These are phyloP conservation scores for Tephrocybe sp. DNA, from an alignment of 768 basidiomycete species.

Conservation along the genomic window DNA sequence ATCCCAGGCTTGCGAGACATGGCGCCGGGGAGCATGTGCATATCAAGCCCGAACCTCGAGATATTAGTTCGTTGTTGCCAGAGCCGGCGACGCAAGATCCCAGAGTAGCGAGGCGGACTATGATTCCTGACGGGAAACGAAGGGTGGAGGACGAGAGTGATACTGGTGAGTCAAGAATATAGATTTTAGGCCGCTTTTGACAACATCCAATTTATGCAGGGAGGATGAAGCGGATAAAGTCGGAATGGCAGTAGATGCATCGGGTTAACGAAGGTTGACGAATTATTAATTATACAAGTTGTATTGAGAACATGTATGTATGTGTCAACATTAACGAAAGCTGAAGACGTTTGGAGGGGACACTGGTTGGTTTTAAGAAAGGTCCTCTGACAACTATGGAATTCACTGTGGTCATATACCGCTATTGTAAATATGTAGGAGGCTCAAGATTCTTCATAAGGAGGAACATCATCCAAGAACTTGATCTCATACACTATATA, in stretches of 20 bases:
- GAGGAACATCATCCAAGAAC: too few species aligned
- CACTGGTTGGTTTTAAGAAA: too few species aligned
- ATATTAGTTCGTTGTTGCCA: not conserved
- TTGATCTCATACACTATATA: conserved; percentile 5
- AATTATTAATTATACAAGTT: too few species aligned
- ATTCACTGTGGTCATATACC: too few species aligned
- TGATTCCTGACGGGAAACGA: not conserved
- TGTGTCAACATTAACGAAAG: too few species aligned
- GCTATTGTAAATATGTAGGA: too few species aligned
- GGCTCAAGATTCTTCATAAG: too few species aligned
- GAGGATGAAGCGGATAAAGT: not conserved
- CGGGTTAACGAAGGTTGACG: too few species aligned
- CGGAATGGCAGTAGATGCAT: too few species aligned
- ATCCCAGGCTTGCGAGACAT: conserved; percentile 3
- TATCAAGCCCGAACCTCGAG: conserved; percentile 7
- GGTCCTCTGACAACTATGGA: too few species aligned
- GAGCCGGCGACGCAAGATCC: not conserved
- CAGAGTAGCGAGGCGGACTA: not conserved
- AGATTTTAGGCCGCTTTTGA: not conserved
- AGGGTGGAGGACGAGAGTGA: not conserved
- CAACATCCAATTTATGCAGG: not conserved
- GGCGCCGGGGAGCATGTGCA: not conserved
- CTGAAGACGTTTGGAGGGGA: too few species aligned
- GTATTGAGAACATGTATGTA: too few species aligned
- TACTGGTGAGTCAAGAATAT: not conserved